Evolutionary conservation across 208 protist species (phyloP).

Genomic region (Crithidia thermophila): DNA sequence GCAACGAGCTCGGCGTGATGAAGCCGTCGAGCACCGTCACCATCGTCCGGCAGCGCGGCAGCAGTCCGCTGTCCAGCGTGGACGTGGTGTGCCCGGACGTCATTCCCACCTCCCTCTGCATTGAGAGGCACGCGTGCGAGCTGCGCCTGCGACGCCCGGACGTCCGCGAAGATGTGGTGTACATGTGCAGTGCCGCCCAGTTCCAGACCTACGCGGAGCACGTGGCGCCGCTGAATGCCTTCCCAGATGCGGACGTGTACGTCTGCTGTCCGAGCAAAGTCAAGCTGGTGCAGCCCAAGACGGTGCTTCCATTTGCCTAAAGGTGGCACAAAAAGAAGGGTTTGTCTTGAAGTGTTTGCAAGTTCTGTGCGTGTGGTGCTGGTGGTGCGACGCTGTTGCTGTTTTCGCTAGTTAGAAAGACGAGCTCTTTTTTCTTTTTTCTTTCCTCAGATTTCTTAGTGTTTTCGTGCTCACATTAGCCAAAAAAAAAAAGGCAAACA

Average conservation of each 20-base stretch:
- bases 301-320: slow-evolving; percentile 39
- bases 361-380: too few relatives aligned
- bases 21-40: slow-evolving; percentile 42
- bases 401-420: too few relatives aligned
- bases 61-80: slow-evolving; percentile 34
- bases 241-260: slow-evolving; percentile 84
- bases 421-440: too few relatives aligned
- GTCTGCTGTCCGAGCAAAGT: slow-evolving; percentile 76
- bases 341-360: too few relatives aligned
- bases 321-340: too few relatives aligned
- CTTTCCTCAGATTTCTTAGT: too few relatives aligned
- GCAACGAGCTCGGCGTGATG: slow-evolving; percentile 52
- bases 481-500: too few relatives aligned
- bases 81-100: slow-evolving; percentile 54
- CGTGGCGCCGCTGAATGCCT: slow-evolving; percentile 51
- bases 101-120: slow-evolving; percentile 57
- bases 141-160: slow-evolving; percentile 38
- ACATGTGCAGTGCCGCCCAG: slow-evolving; percentile 72
- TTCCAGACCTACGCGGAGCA: slow-evolving; percentile 54
- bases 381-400: too few relatives aligned
- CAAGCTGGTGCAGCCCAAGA: slow-evolving; percentile 55
- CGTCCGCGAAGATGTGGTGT: slow-evolving; percentile 76
- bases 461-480: too few relatives aligned
- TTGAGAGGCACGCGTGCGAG: slow-evolving; percentile 67
- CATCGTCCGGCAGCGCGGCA: slow-evolving; percentile 55